Evolutionary conservation across 1,139 yeast species (phyloP).

Genomic region (Candida neerlandica): DNA sequence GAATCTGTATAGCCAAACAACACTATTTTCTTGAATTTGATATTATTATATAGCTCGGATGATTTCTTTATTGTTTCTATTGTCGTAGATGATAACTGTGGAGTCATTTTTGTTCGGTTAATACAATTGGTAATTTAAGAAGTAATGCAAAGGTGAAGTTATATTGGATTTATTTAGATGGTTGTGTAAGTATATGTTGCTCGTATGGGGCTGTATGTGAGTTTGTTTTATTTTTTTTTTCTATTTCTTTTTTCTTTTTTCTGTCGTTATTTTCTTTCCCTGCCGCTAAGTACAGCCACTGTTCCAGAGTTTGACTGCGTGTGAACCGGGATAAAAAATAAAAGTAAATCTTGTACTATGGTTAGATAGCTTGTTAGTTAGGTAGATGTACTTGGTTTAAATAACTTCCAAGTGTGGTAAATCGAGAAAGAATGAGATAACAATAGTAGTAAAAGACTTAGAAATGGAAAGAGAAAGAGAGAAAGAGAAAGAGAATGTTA

Average conservation of each 20-base stretch:
- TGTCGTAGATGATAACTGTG: neutral
- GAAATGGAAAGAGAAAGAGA: too few relatives aligned
- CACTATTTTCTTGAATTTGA: neutral
- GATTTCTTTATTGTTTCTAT: neutral
- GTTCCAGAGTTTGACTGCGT: too few relatives aligned
- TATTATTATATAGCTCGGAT: constrained; percentile 1
- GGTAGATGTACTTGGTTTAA: neutral
- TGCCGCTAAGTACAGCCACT: neutral
- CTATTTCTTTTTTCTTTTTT: neutral
- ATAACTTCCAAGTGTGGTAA: too few relatives aligned
- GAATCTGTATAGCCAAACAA: neutral
- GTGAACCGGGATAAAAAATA: neutral
- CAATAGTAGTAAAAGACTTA: neutral
- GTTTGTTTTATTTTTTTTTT: neutral
- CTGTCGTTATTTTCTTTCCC: neutral
- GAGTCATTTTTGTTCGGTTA: neutral
- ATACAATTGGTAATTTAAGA: too few relatives aligned
- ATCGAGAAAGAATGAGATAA: neutral
- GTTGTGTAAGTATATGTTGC: too few relatives aligned
- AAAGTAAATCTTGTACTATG: neutral
- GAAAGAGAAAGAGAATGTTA: neutral
- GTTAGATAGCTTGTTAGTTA: neutral
- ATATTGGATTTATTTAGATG: too few relatives aligned
- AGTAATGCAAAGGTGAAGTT: too few relatives aligned
- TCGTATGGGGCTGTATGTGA: too few relatives aligned